These are phyloP conservation scores for Uronychia setigera DNA, from an alignment of 73 alveolate species.

Conservation along the genomic window DNA sequence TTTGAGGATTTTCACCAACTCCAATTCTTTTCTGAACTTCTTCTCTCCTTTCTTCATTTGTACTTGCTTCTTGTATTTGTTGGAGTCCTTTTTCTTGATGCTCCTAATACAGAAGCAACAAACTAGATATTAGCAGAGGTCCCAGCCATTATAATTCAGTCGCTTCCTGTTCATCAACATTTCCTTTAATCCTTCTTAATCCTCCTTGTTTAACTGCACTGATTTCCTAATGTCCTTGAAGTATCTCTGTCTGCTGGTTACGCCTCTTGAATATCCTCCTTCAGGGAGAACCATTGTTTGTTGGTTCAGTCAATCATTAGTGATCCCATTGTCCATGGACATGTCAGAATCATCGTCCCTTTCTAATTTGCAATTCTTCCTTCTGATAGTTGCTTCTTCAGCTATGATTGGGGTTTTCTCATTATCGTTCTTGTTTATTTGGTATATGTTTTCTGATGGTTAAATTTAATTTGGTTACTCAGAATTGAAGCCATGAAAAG, in stretches of 20 bases:
- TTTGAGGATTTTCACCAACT: background rate
- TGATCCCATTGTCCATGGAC: background rate
- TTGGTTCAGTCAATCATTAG: background rate
- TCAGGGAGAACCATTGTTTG: background rate
- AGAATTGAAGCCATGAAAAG: constrained; percentile 32
- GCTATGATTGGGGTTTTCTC: too few species aligned
- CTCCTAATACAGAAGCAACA: background rate
- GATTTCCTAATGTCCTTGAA: background rate
- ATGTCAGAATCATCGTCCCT: too few species aligned
- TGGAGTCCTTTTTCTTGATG: background rate
- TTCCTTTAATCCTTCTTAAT: background rate
- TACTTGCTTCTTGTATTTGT: background rate
- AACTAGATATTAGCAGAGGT: background rate
- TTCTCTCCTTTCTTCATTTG: background rate
- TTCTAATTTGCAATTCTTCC: too few species aligned
- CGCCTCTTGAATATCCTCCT: background rate
- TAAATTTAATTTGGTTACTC: background rate
- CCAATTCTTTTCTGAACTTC: background rate
- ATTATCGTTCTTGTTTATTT: background rate
- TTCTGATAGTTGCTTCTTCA: too few species aligned
- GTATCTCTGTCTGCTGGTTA: too few species aligned
- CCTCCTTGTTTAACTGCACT: background rate
- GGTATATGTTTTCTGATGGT: background rate
- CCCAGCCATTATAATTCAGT: background rate
- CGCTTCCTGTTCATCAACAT: background rate